These are phyloP conservation scores for Clarireedia monteithiana DNA, from an alignment of 2,329 filamentous ascomycete genomes.

Conservation along the genomic window DNA sequence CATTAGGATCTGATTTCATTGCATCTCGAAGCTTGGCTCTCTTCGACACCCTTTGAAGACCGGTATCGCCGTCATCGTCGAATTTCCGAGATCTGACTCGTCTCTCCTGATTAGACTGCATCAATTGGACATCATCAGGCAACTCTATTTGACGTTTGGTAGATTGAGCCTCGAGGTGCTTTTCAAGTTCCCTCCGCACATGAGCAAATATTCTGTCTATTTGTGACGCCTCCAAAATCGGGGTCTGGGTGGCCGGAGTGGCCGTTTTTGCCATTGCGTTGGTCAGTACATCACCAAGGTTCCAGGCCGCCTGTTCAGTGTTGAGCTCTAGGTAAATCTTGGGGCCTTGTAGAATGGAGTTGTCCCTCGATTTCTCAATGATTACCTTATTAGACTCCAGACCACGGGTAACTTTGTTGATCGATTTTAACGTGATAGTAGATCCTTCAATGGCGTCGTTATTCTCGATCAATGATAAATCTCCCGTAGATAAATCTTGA, in stretches of 20 bases:
- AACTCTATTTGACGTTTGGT: background rate
- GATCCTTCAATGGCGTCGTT: background rate
- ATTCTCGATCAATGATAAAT: background rate
- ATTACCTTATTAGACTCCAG: background rate
- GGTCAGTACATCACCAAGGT: background rate
- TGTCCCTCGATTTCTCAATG: background rate
- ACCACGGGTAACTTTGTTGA: background rate
- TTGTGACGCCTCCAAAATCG: background rate
- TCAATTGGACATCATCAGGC: background rate
- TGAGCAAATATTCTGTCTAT: background rate
- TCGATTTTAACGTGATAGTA: background rate
- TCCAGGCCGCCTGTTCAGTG: background rate
- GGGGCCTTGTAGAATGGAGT: background rate
- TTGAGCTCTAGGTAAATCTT: background rate
- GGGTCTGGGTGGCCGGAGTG: no score
- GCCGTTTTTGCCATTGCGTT: no score
- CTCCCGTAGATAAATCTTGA: background rate
- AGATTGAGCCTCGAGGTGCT: background rate
- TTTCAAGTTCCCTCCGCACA: background rate
- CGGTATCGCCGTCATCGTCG: background rate
- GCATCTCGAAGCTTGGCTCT: background rate
- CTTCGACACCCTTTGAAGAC: background rate
- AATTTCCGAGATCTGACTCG: background rate
- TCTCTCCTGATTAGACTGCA: background rate
- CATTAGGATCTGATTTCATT: background rate